Conservation (phyloP, 2,329 filamentous ascomycete species). For the Emmonsiellopsis sp. region DNA sequence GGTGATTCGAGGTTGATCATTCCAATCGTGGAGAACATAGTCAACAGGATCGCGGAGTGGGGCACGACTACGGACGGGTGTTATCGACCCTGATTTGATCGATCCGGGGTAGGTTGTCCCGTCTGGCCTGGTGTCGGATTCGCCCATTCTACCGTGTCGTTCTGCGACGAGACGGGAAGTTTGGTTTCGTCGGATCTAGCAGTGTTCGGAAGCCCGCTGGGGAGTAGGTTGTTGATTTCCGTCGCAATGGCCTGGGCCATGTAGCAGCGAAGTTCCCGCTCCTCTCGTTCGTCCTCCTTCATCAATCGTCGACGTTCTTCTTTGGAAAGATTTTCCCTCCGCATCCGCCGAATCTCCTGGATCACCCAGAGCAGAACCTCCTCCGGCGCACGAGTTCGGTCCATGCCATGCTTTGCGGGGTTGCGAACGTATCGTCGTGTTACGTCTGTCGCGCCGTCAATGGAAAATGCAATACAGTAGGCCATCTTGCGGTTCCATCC, state of each 20-base stretch:
- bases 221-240: conserved; percentile 36
- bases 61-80: not conserved
- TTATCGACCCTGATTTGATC: conserved; percentile 25
- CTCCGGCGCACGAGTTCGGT: conserved; percentile 73
- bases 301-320: conserved; percentile 54
- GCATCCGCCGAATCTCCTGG: conserved; percentile 78
- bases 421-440: conserved; percentile 55
- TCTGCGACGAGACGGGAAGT: conserved; percentile 28
- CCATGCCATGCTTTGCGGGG: conserved; percentile 51
- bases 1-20: not conserved
- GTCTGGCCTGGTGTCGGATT: conserved; percentile 17
- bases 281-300: conserved; percentile 42
- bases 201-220: conserved; percentile 13
- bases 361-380: conserved; percentile 86
- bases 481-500: conserved; percentile 94
- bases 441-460: conserved; percentile 66
- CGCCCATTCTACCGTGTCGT: conserved; percentile 26
- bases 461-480: conserved; percentile 94
- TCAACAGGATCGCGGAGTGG: not conserved
- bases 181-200: conserved; percentile 31
- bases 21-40: not conserved
- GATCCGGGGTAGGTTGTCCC: conserved; percentile 25
- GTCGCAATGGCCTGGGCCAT: conserved; percentile 37
- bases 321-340: conserved; percentile 75
- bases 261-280: conserved; percentile 37